phyloP scores from a whole-genome alignment of 768 basidiomycete species.

The Termitomyces sp. region DNA sequence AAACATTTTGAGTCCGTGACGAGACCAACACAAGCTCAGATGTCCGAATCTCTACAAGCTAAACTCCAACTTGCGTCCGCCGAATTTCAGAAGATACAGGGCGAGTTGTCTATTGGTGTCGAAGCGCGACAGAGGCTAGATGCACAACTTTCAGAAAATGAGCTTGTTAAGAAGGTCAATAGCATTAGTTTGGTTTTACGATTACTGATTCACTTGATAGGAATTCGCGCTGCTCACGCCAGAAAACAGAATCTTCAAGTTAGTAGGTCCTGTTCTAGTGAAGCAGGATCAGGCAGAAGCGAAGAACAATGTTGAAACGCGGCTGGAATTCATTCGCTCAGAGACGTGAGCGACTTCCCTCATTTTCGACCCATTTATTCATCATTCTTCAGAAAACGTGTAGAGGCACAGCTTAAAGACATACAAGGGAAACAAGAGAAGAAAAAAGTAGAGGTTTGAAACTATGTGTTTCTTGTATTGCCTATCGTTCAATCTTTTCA shows the following conservation, averaged over 20 bases:
- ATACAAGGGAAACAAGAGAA: conserved; percentile 71
- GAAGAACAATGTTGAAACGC: conserved; percentile 82
- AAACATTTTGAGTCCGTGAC: background rate
- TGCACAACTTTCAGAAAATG: conserved; percentile 87
- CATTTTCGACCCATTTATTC: background rate
- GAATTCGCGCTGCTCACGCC: conserved; percentile 77
- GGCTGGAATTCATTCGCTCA: conserved; percentile 81
- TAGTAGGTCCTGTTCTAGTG: conserved; percentile 86
- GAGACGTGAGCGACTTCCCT: conserved; percentile 66
- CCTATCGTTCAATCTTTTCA: conserved; percentile 11
- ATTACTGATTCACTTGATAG: conserved; percentile 35
- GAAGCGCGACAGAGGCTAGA: conserved; percentile 87
- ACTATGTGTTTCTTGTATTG: conserved; percentile 5
- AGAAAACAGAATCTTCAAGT: conserved; percentile 84
- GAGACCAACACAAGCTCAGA: background rate
- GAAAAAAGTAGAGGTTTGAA: conserved; percentile 75
- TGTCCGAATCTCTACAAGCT: conserved; percentile 41
- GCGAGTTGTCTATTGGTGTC: conserved; percentile 66
- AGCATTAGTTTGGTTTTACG: conserved; percentile 2
- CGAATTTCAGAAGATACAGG: conserved; percentile 81
- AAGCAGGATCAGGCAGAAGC: conserved; percentile 88
- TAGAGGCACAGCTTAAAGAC: conserved; percentile 81
- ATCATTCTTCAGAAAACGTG: conserved; percentile 50
- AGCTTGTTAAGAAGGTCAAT: conserved; percentile 81
- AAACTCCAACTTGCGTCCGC: conserved; percentile 64